A percentile compares a stretch with the other conserved stretches of the same genome.
These are phyloP conservation scores for Botryotinia narcissicola DNA, from an alignment of 2,329 filamentous ascomycete species.

Conservation along the genomic window DNA sequence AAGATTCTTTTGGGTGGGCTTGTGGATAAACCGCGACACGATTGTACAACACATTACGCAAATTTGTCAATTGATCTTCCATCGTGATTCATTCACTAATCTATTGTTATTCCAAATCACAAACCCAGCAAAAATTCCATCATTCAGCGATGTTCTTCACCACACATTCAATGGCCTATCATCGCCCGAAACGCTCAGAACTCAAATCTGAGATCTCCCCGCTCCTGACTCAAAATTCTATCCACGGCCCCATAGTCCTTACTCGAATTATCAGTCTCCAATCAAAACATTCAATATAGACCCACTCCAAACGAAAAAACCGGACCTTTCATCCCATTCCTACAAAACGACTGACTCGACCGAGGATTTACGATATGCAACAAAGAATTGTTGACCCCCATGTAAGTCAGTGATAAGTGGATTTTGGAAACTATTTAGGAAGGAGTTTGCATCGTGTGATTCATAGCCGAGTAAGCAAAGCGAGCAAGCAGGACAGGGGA, in stretches of 20 bases:
- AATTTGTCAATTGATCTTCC: neutral
- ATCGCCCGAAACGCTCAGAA: neutral
- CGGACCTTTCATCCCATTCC: neutral
- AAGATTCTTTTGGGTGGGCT: neutral
- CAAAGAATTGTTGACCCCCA: neutral
- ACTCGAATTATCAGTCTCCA: neutral
- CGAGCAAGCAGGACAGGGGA: neutral
- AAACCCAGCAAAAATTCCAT: neutral
- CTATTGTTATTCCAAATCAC: neutral
- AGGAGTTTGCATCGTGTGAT: neutral
- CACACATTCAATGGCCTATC: neutral
- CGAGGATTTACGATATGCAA: conserved; percentile 17
- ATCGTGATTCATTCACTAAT: neutral
- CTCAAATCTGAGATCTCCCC: neutral
- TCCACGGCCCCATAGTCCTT: neutral
- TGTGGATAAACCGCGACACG: neutral
- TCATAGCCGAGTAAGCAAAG: too few relatives aligned
- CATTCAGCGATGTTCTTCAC: neutral
- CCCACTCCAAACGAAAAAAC: neutral
- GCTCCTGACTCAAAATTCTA: neutral
- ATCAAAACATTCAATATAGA: neutral
- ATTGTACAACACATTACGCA: neutral
- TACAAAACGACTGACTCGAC: conserved; percentile 19
- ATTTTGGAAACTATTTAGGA: neutral
- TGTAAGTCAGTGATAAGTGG: conserved; percentile 11